Percentiles rank a stretch among this genome's conserved stretches.
phyloP scores from a whole-genome alignment of 2,329 filamentous ascomycete genomes.

The Colletotrichum zoysiae region DNA sequence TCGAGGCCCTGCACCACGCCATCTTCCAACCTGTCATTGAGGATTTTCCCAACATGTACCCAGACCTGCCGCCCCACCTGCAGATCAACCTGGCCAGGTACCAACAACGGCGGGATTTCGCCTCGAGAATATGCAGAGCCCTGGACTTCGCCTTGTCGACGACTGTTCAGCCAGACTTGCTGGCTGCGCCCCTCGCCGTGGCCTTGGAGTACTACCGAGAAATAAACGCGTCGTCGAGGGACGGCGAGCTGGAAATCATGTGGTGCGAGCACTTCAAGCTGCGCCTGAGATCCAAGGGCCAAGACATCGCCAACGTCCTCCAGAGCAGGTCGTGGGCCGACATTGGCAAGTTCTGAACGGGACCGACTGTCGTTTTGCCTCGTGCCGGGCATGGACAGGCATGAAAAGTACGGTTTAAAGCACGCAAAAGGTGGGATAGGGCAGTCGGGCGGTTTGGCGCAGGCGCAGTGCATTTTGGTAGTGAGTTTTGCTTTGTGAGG shows the following conservation, averaged over 20 bases:
- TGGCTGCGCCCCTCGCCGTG: constrained; percentile 58
- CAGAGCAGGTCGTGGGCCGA: constrained; percentile 55
- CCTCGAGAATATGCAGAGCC: constrained; percentile 63
- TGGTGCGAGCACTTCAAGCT: constrained; percentile 62
- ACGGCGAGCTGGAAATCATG: constrained; percentile 59
- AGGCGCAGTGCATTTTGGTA: constrained; percentile 13
- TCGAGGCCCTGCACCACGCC: constrained; percentile 59
- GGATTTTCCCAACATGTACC: constrained; percentile 55
- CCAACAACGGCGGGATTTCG: constrained; percentile 58
- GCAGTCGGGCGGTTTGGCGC: background rate
- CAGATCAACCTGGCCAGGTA: constrained; percentile 59
- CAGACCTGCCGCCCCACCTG: constrained; percentile 53
- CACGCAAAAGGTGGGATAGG: background rate
- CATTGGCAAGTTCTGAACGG: constrained; percentile 43
- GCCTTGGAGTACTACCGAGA: constrained; percentile 58
- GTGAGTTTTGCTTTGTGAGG: background rate
- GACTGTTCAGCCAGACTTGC: constrained; percentile 61
- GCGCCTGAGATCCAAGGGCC: constrained; percentile 55
- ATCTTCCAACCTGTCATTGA: constrained; percentile 60
- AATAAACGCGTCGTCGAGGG: constrained; percentile 54
- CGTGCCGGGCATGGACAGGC: background rate
- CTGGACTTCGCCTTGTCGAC: constrained; percentile 61
- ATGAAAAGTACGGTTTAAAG: background rate
- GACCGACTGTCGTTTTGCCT: background rate
- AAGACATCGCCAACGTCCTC: constrained; percentile 55